Base-by-base conservation (phyloP, 2,329 filamentous ascomycete genomes). In the Penicillium capsulatum region DNA sequence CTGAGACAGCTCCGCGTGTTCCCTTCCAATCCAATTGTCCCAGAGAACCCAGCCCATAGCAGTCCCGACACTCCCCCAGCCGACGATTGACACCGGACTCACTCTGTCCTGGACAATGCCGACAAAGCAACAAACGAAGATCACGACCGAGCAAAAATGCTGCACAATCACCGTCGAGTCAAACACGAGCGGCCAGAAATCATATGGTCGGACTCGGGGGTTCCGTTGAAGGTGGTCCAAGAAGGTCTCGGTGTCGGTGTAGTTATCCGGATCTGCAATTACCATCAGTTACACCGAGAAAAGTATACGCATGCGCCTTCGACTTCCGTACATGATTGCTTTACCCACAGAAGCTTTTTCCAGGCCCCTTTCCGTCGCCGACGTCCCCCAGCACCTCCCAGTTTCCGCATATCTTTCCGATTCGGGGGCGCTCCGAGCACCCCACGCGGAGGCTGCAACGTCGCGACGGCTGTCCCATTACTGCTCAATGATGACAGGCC, bases 291-390 rank as follows among this genome's bases (percentile, higher is more conserved):
- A 17, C 6, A 34, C 40, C 32, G 42, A 42, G 27, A 45, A 28
- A 17, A 8, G 19, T 11, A 2, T 34, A 5, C 15, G 10, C 15
- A 14, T n/a, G 2, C 17, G 13, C 30, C 3, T 14, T 11, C 10
- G 8, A 34, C 19, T 67, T 20, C n/a, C 81, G 50, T 71, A 90
- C 86, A 95, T 22, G 86, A 86, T 64, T 97, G 92, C 68, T 94
- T 95, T 59, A 98, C 90, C 92, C 92, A 98, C 39, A 98, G 77
- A 50, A 98, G 69, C 71, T 97, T 97, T 75, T 94, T 94, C 86
- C 91, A 97, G 8, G 79, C 79, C 35, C 80, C 79, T 58, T 83
- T 86, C 50, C 83, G 75, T 55, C 80, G 74, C 32, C 84, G 75
- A 51, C 82, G 86, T 34, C 79, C 71, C 50, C 80, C 84, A 13